These are phyloP conservation scores for Eimeria tenella DNA, from an alignment of 169 alveolate species.

Conservation along the genomic window DNA sequence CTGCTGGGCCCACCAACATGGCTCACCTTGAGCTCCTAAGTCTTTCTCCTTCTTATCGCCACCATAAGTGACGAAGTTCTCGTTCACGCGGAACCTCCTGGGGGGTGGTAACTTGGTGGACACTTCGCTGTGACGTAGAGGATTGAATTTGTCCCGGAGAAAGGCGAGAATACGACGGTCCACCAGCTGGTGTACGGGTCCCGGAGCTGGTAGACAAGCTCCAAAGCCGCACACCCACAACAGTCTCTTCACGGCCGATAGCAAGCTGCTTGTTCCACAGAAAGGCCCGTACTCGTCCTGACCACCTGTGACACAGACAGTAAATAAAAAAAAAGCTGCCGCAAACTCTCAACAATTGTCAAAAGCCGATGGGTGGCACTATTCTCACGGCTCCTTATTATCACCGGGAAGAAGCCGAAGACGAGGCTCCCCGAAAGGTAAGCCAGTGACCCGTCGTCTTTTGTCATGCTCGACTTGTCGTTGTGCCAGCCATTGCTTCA, in stretches of 20 bases:
- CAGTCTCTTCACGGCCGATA: not conserved
- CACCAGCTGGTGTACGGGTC: not conserved
- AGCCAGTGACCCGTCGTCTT: constrained; percentile 4
- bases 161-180: constrained; percentile 24
- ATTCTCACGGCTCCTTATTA: no score
- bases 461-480: constrained; percentile 38
- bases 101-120: constrained; percentile 67
- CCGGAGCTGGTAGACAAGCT: constrained; percentile 24
- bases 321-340: not conserved
- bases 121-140: constrained; percentile 48
- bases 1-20: not conserved
- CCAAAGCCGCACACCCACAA: constrained; percentile 43
- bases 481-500: constrained; percentile 62
- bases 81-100: constrained; percentile 68
- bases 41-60: constrained; percentile 51
- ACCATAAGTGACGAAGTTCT: constrained; percentile 56
- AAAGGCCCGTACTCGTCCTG: constrained; percentile 60
- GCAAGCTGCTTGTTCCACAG: constrained; percentile 23
- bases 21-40: not conserved
- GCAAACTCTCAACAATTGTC: no score
- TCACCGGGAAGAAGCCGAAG: constrained; percentile 47
- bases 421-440: constrained; percentile 59
- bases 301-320: constrained; percentile 13
- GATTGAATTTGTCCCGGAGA: constrained; percentile 70
- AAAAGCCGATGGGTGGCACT: no score